Evolutionary conservation across 306 rosid species (phyloP).

Genomic region (Hippophae tibetana): DNA sequence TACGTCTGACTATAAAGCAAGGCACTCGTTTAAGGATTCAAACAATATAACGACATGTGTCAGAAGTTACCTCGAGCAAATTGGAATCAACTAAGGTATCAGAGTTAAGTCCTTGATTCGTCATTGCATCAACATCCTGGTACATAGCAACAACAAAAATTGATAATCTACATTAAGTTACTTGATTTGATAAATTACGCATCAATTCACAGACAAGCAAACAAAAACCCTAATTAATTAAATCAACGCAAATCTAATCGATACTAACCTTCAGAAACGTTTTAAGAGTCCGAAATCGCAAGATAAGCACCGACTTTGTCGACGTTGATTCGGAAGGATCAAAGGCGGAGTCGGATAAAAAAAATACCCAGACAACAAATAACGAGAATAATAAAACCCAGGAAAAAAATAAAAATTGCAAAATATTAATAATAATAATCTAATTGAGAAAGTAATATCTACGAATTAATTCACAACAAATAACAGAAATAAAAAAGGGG

Average conservation of each 20-base stretch:
- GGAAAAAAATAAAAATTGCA: background rate
- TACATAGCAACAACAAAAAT: slow-evolving; percentile 7
- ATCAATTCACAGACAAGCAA: slow-evolving; percentile 13
- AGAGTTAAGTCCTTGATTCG: slow-evolving; percentile 67
- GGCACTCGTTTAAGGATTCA: no score
- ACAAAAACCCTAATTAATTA: slow-evolving; percentile 47
- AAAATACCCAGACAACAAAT: slow-evolving; percentile 26
- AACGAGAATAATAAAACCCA: slow-evolving; percentile 26
- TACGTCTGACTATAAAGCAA: no score
- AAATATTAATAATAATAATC: slow-evolving; percentile 11
- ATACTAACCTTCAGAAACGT: slow-evolving; percentile 36
- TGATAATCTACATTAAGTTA: slow-evolving; percentile 2
- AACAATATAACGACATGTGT: background rate
- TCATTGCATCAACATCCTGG: slow-evolving; percentile 47
- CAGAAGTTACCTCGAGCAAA: slow-evolving; percentile 51
- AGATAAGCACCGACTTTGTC: slow-evolving; percentile 7
- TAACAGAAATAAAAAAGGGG: background rate
- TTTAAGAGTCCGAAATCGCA: slow-evolving; percentile 4
- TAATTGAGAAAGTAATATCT: slow-evolving; percentile 21
- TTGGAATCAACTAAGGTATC: slow-evolving; percentile 62
- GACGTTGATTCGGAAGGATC: slow-evolving; percentile 16
- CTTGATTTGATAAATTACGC: background rate
- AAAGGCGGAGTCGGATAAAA: slow-evolving; percentile 13
- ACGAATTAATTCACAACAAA: slow-evolving; percentile 10
- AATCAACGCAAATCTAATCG: slow-evolving; percentile 11